Percentiles rank a stretch among this genome's conserved stretches.
These are phyloP conservation scores for Zymoseptoria passerinii DNA, from an alignment of 2,329 filamentous ascomycete species.

Conservation along the genomic window DNA sequence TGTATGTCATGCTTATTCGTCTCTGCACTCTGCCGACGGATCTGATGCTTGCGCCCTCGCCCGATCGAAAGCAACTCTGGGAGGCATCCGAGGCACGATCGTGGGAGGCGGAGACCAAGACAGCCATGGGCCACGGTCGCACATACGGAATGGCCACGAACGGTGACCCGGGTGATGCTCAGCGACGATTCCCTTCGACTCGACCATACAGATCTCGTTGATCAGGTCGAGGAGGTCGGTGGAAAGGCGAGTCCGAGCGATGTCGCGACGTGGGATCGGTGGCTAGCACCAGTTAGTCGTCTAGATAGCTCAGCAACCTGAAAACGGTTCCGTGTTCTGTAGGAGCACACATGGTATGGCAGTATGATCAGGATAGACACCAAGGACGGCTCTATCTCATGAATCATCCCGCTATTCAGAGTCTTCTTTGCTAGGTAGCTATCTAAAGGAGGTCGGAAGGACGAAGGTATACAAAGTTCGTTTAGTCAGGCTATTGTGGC, in stretches of 20 bases:
- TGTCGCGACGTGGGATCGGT: constrained; percentile 36
- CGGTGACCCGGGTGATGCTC: constrained; percentile 3
- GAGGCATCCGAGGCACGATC: constrained; percentile 32
- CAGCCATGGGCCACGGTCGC: background rate
- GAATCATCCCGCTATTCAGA: too few species aligned
- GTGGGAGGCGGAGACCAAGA: constrained; percentile 20
- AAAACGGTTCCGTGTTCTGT: too few species aligned
- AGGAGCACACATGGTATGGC: too few species aligned
- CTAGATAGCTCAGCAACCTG: too few species aligned
- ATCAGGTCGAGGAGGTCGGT: background rate
- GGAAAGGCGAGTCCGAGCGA: constrained; percentile 14
- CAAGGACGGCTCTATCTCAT: too few species aligned
- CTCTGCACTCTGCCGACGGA: constrained; percentile 31
- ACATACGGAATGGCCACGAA: constrained; percentile 1
- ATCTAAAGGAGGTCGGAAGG: too few species aligned
- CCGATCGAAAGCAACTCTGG: constrained; percentile 38
- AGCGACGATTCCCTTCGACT: background rate
- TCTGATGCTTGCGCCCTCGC: constrained; percentile 37
- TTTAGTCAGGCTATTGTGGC: too few species aligned
- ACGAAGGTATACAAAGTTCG: too few species aligned
- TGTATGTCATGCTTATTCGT: constrained; percentile 36
- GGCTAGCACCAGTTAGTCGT: too few species aligned
- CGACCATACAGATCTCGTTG: background rate
- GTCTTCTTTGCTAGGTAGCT: too few species aligned
- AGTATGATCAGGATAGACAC: too few species aligned